Evolutionary conservation across 768 basidiomycete genomes (phyloP).

Genomic region (Phylloporus sp.): DNA sequence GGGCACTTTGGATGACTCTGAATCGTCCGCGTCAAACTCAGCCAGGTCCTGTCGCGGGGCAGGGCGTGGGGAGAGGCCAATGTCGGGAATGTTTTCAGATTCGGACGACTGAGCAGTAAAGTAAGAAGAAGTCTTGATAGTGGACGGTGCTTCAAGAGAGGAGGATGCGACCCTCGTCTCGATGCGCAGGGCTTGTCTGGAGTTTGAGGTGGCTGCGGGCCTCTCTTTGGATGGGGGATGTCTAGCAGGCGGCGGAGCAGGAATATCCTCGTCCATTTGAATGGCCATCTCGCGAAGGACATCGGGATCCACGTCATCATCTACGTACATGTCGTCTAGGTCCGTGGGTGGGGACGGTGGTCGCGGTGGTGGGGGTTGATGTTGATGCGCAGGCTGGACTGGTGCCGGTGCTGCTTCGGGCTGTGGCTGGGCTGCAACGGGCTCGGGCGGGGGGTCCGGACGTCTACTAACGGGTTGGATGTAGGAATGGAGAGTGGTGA

Average conservation of each 20-base stretch:
- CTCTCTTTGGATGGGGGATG: slow-evolving; percentile 3
- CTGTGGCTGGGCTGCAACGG: slow-evolving; percentile 7
- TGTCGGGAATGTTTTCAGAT: slow-evolving; percentile 19
- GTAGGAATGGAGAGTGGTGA: not conserved
- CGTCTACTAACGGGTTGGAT: slow-evolving; percentile 13
- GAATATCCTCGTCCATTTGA: slow-evolving; percentile 11
- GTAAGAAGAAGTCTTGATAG: slow-evolving; percentile 16
- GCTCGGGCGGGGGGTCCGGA: slow-evolving; percentile 22
- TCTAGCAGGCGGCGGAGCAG: not conserved
- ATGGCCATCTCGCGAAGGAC: slow-evolving; percentile 22
- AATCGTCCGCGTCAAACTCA: slow-evolving; percentile 29
- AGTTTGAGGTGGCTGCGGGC: not conserved
- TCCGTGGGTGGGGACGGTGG: slow-evolving; percentile 13
- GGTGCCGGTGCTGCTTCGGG: slow-evolving; percentile 13
- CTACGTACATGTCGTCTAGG: slow-evolving; percentile 21
- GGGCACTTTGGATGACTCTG: slow-evolving; percentile 14
- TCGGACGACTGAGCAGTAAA: slow-evolving; percentile 11
- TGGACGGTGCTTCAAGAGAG: slow-evolving; percentile 6
- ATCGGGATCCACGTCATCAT: slow-evolving; percentile 29
- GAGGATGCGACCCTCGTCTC: slow-evolving; percentile 2
- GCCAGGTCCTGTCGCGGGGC: slow-evolving; percentile 17
- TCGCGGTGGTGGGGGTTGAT: slow-evolving; percentile 7
- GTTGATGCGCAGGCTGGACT: slow-evolving; percentile 14
- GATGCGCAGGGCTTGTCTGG: not conserved
- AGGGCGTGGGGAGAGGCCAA: slow-evolving; percentile 29